Base-by-base conservation (phyloP, 2,329 filamentous ascomycete genomes). In the Calonectria ilicicola region DNA sequence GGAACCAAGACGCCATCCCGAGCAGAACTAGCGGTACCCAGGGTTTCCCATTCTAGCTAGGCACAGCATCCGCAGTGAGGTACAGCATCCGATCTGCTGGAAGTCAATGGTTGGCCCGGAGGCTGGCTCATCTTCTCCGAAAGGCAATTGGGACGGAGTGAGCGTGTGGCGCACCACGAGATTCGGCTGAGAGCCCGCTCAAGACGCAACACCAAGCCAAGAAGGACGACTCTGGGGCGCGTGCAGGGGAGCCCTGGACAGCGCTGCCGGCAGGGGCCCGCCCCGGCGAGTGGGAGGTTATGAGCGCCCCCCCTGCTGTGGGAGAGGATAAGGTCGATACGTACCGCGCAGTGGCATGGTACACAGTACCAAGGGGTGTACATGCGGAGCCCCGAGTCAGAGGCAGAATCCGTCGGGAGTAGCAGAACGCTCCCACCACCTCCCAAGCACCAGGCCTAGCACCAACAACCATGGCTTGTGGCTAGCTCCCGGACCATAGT, bases 401-500 rank as follows among this genome's bases (percentile, higher is more conserved):
- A 38, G 70, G 68, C 62, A 62, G 63, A 38, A 67, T 62, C 49
- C 51, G 58, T 51, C 32, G 27, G 53, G 23, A 70, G 71, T 70
- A 64, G 64, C 68, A 71, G 42, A 68, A 71, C 69, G 75, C 75
- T 75, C 74, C 76, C 71, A 78, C 73, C 67, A 70, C 56, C 68
- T 74, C 76, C 62, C 62, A 72, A 76, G 74, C 67, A 74, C 74
- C 69, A 73, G 64, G 58, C 29, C 69, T 38, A 73, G 76, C 72
- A 77, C 76, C 75, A 56, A 56, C 72, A 70, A 70, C 47, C 72
- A 73, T 67, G 78, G 72, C 72, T 76, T 74, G 75, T 69, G 75
- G 65, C 60, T 66, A 72, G 65, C 69, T 56, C 58, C 76, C 58
- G 49, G 62, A 65, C 38, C 51, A 70, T 32, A 71, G 67, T 67